phyloP scores from a whole-genome alignment of 164 flowering plant species.

The Vitis vinifera region ASM3070453v1 NC_081823.1:9851501-9852000 shows the following conservation, averaged over 20 bases:
- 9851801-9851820: constrained; percentile 28
- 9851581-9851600: constrained; percentile 16
- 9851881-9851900: constrained; percentile 13
- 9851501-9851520: constrained; percentile 19
- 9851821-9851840: constrained; percentile 27
- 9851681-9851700: constrained; percentile 7
- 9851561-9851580: background rate
- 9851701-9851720: constrained; percentile 16
- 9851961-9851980: constrained; percentile 19
- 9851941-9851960: constrained; percentile 30
- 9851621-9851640: constrained; percentile 17
- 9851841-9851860: constrained; percentile 27
- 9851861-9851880: constrained; percentile 37
- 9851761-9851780: constrained; percentile 11
- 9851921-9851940: constrained; percentile 26
- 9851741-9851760: constrained; percentile 19
- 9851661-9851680: background rate
- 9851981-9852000: constrained; percentile 29
- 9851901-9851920: constrained; percentile 29
- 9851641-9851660: background rate
- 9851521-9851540: constrained; percentile 28
- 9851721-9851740: constrained; percentile 26
- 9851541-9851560: constrained; percentile 12
- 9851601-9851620: constrained; percentile 25
- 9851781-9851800: constrained; percentile 21